A percentile compares a stretch with the other conserved stretches of the same genome.
phyloP scores from a whole-genome alignment of 2,329 filamentous ascomycete species.

The Coniella vitis region DNA sequence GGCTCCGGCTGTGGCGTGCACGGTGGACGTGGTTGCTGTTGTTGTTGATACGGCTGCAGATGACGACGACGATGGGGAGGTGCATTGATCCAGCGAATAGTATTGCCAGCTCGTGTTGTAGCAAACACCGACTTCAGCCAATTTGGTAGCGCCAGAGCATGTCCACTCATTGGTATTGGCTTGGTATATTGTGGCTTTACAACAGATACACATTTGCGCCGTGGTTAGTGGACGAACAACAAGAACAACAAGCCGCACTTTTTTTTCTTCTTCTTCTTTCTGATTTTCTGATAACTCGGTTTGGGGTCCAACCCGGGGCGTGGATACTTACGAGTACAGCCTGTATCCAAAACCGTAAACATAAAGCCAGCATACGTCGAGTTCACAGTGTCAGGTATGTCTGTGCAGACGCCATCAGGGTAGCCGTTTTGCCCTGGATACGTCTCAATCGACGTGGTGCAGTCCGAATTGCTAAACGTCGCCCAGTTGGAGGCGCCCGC shows the following conservation, averaged over 20 bases:
- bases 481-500: neutral
- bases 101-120: slow-evolving; percentile 10
- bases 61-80: neutral
- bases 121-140: neutral
- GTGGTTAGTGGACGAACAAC: neutral
- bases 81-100: slow-evolving; percentile 5
- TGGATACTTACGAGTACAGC: neutral
- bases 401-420: slow-evolving; percentile 5
- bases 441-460: neutral
- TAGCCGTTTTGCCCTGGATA: slow-evolving; percentile 6
- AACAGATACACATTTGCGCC: neutral
- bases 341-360: neutral
- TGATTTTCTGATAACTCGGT: too few species aligned
- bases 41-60: neutral
- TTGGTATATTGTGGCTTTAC: slow-evolving; percentile 5
- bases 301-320: too few species aligned
- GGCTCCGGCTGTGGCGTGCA: too few species aligned
- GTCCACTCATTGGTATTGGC: neutral
- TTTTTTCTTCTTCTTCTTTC: too few species aligned
- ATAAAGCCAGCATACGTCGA: slow-evolving; percentile 3
- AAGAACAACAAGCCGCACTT: neutral
- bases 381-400: neutral
- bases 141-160: slow-evolving; percentile 1
- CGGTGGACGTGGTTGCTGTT: neutral
- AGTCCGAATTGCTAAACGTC: slow-evolving; percentile 1